These are phyloP conservation scores for Aegilops bicornis DNA, from an alignment of 176 grass and related monocot species.

Conservation along the genomic window DNA sequence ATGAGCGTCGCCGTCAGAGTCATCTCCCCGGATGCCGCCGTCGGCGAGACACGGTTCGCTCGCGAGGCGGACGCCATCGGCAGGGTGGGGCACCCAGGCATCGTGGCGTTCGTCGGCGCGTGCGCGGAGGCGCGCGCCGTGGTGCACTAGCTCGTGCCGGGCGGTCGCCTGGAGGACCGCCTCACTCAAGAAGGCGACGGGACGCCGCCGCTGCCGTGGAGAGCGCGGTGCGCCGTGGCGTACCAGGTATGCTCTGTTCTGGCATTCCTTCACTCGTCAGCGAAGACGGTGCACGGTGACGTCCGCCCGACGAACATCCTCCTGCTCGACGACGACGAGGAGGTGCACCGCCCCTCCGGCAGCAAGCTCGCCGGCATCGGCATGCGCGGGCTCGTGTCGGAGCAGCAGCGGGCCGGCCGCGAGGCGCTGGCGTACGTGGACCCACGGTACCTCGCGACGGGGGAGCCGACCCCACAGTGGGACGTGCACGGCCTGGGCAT, in stretches of 20 bases:
- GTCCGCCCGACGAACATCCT: constrained; percentile 61
- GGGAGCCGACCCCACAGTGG: constrained; percentile 29
- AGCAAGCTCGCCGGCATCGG: constrained; percentile 55
- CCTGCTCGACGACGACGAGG: background rate
- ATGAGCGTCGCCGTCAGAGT: constrained; percentile 51
- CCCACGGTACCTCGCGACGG: constrained; percentile 29
- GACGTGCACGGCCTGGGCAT: constrained; percentile 62
- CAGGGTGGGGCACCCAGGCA: constrained; percentile 34
- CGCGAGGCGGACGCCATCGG: constrained; percentile 27
- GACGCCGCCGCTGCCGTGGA: constrained; percentile 43
- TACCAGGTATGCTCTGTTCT: constrained; percentile 40
- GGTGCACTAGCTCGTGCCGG: constrained; percentile 47
- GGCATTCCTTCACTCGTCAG: constrained; percentile 55
- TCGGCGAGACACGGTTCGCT: constrained; percentile 34
- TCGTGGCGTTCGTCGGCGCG: constrained; percentile 39
- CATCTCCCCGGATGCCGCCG: constrained; percentile 29
- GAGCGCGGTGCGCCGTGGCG: constrained; percentile 37
- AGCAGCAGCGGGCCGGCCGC: background rate
- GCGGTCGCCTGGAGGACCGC: constrained; percentile 52
- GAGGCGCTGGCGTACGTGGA: constrained; percentile 38
- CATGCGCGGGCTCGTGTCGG: background rate
- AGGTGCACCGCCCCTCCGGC: background rate
- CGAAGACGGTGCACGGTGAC: constrained; percentile 44
- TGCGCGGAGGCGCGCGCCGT: constrained; percentile 54
- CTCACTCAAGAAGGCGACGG: constrained; percentile 12